phyloP scores from a whole-genome alignment of 1,139 yeast genomes.

The Geotrichum cucujoidarum region DNA sequence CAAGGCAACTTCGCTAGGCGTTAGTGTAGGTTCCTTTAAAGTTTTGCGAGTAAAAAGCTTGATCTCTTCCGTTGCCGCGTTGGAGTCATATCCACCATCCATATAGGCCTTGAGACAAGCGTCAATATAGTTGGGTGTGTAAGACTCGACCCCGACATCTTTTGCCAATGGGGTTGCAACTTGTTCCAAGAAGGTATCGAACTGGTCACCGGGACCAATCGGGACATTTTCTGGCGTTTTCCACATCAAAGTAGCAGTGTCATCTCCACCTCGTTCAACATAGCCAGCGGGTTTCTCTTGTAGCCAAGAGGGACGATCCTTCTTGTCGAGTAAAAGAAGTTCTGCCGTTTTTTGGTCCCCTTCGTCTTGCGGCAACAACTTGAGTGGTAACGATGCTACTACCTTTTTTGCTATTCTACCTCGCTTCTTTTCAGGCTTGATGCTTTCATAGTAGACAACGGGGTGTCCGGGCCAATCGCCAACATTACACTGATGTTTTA shows the following conservation, averaged over 20 bases:
- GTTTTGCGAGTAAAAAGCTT: conserved; percentile 49
- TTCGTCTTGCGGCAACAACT: conserved; percentile 21
- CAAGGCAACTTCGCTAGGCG: conserved; percentile 53
- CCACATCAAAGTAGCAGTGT: conserved; percentile 70
- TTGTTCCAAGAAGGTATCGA: conserved; percentile 52
- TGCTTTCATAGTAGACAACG: conserved; percentile 59
- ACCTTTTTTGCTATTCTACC: conserved; percentile 21
- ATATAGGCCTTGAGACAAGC: conserved; percentile 54
- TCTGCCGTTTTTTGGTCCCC: conserved; percentile 31
- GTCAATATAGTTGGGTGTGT: conserved; percentile 73
- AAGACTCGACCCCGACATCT: conserved; percentile 45
- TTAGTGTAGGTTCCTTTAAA: conserved; percentile 71
- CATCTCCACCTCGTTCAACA: conserved; percentile 79
- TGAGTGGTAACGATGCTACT: conserved; percentile 7
- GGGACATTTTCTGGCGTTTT: conserved; percentile 35
- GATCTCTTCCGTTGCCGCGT: conserved; percentile 43
- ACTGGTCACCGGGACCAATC: conserved; percentile 24
- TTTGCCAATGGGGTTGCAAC: conserved; percentile 56
- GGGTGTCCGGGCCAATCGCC: conserved; percentile 66
- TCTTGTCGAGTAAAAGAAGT: conserved; percentile 44
- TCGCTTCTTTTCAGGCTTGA: conserved; percentile 26
- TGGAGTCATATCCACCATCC: conserved; percentile 48
- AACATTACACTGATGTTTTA: conserved; percentile 67
- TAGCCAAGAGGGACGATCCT: conserved; percentile 66
- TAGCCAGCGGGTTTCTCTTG: conserved; percentile 77